Evolutionary conservation across 2,329 filamentous ascomycete genomes (phyloP).

Genomic region (Grosmannia penicillata): DNA sequence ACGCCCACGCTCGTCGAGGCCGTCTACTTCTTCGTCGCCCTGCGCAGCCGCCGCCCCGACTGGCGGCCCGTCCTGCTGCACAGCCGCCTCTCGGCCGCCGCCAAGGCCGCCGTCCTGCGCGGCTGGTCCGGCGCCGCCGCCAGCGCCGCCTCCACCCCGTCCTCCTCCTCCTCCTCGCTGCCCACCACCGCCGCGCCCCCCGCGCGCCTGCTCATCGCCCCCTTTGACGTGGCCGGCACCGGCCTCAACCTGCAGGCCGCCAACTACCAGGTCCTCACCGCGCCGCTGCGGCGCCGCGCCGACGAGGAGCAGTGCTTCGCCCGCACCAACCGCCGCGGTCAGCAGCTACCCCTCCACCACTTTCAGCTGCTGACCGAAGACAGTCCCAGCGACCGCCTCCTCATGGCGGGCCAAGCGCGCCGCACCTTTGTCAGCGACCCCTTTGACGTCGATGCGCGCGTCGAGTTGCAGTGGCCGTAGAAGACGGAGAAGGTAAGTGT

Average conservation of each 20-base stretch:
- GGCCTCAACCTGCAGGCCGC: conserved; percentile 5
- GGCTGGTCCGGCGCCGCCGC: neutral
- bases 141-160: neutral
- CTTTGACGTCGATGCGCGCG: neutral
- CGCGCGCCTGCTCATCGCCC: conserved; percentile 3
- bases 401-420: conserved; percentile 4
- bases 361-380: conserved; percentile 6
- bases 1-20: conserved; percentile 4
- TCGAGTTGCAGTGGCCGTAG: neutral
- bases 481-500: too few relatives aligned
- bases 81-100: conserved; percentile 1
- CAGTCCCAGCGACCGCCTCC: conserved; percentile 5
- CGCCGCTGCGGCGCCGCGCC: conserved; percentile 1
- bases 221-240: conserved; percentile 2
- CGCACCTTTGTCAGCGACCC: neutral
- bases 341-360: conserved; percentile 7
- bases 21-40: conserved; percentile 2
- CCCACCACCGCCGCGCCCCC: too few relatives aligned
- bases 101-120: conserved; percentile 1
- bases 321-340: conserved; percentile 4
- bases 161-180: too few relatives aligned
- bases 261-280: conserved; percentile 7
- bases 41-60: neutral
- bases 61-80: conserved; percentile 5
- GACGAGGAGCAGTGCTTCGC: conserved; percentile 3